Base-by-base conservation (phyloP, 208 protist species). In the Crithidia sp. region DNA sequence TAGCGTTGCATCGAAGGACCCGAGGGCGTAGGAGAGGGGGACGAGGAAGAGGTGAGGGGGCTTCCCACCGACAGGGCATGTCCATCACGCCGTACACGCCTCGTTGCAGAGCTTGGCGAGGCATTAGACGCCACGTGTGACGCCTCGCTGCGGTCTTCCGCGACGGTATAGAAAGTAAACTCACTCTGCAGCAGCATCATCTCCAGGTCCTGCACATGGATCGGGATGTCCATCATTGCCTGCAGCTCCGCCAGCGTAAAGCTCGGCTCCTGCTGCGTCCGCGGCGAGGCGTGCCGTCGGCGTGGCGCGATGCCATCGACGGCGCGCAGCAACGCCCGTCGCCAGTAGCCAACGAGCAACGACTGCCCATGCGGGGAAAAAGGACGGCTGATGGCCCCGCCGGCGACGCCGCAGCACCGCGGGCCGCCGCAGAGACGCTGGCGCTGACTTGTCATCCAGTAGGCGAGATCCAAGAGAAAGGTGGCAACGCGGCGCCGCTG, bases 281-380 rank as follows among this genome's bases (percentile, higher is more conserved):
- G 50, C 41, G 67, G 52, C 5, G 74, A 68, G 52, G 52, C 36
- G 39, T 16, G 36, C n/a, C 67, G 53, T 13, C 62, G 77, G 36
- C 44, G 56, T 47, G 64, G 47, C 62, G 63, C 59, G 28, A 71
- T 69, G 16, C 16, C 41, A 5, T 39, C 68, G 13, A 80, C 45
- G 36, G 58, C 54, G 5, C 76, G 67, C 71, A 72, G 81, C 67
- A 75, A 74, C 41, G 63, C 74, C 36, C 67, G 74, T 14, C 87
- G 76, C 85, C 88, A 93, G 67, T 93, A 93, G n/a, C 81, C 67
- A 28, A 93, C 62, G 39, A 93, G 80, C 64, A 91, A 69, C 43
- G 76, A 69, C 74, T 91, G 75, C 12, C 88, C 88, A 44, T 88
- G 84, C 8, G 86, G 86, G 4, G 88, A 93, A 53, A 93, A 91